Base-by-base conservation (phyloP, 176 grass and related monocot genomes). In the Hordeum vulgare region DNA sequence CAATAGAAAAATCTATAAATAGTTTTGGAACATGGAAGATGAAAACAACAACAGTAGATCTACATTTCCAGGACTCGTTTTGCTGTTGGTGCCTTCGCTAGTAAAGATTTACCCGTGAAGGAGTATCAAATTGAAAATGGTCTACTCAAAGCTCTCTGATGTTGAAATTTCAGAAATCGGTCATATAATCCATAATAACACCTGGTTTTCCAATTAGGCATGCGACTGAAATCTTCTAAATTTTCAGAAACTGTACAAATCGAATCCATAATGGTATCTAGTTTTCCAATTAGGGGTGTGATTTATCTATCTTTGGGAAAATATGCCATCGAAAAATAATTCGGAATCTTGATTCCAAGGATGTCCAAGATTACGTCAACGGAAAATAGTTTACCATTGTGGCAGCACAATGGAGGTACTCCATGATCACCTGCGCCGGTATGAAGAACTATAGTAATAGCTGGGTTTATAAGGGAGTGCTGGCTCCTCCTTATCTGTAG, bases 401-500 rank as follows among this genome's bases (percentile, higher is more conserved):
- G 78, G 66, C 65, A 83, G 85, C 73, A 85, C 27, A 92, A 81
- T 59, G 83, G 85, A 73, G 85, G 80, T 63, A 83, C 80, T 44
- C 83, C 93, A 85, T 95, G 86, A 41, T 93, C 87, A 60, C 83
- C 87, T 72, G 96, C 65, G 62, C 91, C 87, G 8, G 73, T 75
- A 49, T 90, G 85, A 87, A 98, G 91, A 92, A 90, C 58, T 73
- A 98, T 85, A 45, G 91, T 92, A 85, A 98, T 95, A 34, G 93
- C 79, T 85, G 91, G 96, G 72, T 98, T 98, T 78, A 98, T 82
- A 89, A 93, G 85, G 66, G 91, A 90, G 90, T 95, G 93, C 65
- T 90, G 96, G 64, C 89, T 98, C 85, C 87, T 86, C 84, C 90
- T 90, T 83, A 98, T 93, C 96, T 98, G 89, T 82, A 49, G 63